Base-by-base conservation (phyloP, 371 early-diverging fungal species). In the Lichtheimia hyalospora region DNA sequence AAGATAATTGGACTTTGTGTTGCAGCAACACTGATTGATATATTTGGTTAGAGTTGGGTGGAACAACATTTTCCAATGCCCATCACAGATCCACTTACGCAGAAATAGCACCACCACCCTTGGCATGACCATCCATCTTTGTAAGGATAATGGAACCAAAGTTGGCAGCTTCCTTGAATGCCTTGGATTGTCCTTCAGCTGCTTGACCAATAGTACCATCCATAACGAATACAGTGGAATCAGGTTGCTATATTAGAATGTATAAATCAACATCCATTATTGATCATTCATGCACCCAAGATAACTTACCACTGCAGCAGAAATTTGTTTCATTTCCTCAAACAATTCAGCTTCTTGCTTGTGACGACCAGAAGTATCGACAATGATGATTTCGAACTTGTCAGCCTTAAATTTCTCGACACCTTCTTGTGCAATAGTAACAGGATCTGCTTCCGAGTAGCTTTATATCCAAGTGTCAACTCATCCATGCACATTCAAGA, bases 121-220 rank as follows among this genome's bases (percentile, higher is more conserved):
- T 99, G 28, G 96, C 96, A 65, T 99, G 97, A 23, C 99, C 99
- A 73, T 99, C 99, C 92, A 99, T 94, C 83, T 99, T 99, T 57
- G 99, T 99, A 53, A 99, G 91, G 58, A 99, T 92, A 57, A 99
- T 96, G 3, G 98, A 96, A 54, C 99, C 99, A 53, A 99, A 90
- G 63, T 93, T 86, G n/a, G 98, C 96, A 6, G 96, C 92, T 66
- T 95, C 92, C 63, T 94, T 94, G 71, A 99, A 99, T 25, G 97
- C 98, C 52, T 85, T 76, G 6, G 99, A 98, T 79, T 99, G 99
- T 50, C 85, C 76, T 63, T 99, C 99, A 4, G 99, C 99, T 14
- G 98, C 95, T 81, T 99, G 99, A 66, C 99, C 99, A 68, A 99
- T 99, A 0, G 99, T 96, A 54, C 98, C 99, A 76, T 99, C 99